Base-by-base conservation (phyloP, 202 grass and related monocot genomes). In the Digitaria exilis region DNA sequence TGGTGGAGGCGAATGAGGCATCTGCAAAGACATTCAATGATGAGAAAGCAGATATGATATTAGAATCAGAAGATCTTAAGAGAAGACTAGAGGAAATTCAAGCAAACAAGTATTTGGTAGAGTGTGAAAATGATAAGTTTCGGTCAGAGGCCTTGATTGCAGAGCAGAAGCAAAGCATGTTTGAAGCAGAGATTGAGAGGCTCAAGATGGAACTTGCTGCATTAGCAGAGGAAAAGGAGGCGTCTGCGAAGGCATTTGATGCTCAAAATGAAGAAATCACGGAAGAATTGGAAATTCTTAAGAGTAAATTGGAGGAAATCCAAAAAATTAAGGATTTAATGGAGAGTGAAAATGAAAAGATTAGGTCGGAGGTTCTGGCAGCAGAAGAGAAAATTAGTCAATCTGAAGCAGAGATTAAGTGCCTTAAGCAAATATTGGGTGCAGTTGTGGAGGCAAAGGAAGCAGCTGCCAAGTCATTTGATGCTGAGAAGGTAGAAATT, bases 81-180 rank as follows among this genome's bases (percentile, higher is more conserved):
- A 74, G 30, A 19, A 56, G 11, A 2, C 9, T 74, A 1, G 30
- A 56, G 11, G 49, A 74, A 16, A 22, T 58, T 13, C 32, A 57
- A 14, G 21, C 32, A 13, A 75, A 0, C n/a, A 57, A 75, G 51
- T 67, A 69, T 77, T n/a, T 57, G 31, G 51, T 88, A 58, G 92
- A 85, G 73, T 22, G 29, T 39, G 64, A 83, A 77, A 87, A 49
- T 13, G 83, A 69, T 14, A 61, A 73, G 34, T 70, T 73, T 22
- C 42, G 8, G 15, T 68, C 15, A 4, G 54, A 90, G 44, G 56
- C 90, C 21, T 4, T 39, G 0, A 46, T 48, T 14, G 45, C 45
- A 25, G 69, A 84, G 70, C 13, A 81, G 51, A 77, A 56, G 15
- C 13, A 84, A 55, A 68, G 31, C n/a, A 0, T 18, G 8, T 74